Evolutionary conservation across 768 basidiomycete genomes (phyloP).

Genomic region (Macrolepiota dolichaula): DNA sequence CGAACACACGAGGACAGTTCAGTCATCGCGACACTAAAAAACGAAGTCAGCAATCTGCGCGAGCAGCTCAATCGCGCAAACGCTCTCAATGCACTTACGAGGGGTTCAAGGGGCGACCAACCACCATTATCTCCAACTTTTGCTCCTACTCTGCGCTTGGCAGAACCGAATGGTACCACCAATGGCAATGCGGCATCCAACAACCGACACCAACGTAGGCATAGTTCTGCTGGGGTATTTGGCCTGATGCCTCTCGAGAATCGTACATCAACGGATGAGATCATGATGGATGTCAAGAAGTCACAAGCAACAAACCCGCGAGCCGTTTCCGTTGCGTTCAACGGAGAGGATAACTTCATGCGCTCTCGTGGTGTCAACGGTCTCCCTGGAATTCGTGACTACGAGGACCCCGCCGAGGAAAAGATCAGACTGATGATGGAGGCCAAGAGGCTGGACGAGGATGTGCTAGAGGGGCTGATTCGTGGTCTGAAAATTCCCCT

Average conservation of each 20-base stretch:
- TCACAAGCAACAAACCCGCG: conserved; percentile 71
- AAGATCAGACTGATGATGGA: conserved; percentile 94
- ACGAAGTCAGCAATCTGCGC: conserved; percentile 86
- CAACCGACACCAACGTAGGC: conserved; percentile 71
- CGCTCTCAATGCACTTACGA: conserved; percentile 83
- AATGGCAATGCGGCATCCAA: conserved; percentile 30
- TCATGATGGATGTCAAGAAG: conserved; percentile 71
- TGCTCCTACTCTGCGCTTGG: conserved; percentile 67
- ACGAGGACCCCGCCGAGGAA: conserved; percentile 91
- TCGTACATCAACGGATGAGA: conserved; percentile 75
- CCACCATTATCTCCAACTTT: conserved; percentile 85
- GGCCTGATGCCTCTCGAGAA: conserved; percentile 54
- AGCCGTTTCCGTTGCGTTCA: conserved; percentile 86
- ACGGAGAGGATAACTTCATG: conserved; percentile 73
- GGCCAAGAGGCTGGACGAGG: conserved; percentile 85
- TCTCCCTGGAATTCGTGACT: conserved; percentile 66
- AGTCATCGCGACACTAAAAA: conserved; percentile 85
- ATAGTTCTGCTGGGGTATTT: conserved; percentile 83
- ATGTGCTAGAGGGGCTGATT: conserved; percentile 87
- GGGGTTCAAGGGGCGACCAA: conserved; percentile 64
- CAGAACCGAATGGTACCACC: conserved; percentile 40
- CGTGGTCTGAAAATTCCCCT: conserved; percentile 90
- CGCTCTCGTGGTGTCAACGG: conserved; percentile 60
- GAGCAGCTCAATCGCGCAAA: conserved; percentile 97
- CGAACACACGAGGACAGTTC: conserved; percentile 81